phyloP scores from a whole-genome alignment of 2,329 filamentous ascomycete species.

The Magnaporthiopsis poae region DNA sequence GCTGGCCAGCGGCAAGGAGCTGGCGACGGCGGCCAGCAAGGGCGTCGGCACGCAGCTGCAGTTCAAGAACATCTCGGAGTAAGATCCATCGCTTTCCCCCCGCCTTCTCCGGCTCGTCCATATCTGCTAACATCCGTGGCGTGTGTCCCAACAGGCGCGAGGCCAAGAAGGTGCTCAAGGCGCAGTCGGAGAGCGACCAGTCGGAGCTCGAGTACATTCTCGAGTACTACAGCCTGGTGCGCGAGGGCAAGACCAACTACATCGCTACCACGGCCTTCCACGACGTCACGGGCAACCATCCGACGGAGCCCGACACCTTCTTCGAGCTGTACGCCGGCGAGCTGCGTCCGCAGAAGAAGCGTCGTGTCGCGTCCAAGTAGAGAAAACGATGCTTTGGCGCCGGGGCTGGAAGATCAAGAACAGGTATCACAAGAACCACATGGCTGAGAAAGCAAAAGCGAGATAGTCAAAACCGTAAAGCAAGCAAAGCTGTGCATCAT shows the following conservation, averaged over 20 bases:
- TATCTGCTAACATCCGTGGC: not conserved
- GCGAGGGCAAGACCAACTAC: conserved; percentile 45
- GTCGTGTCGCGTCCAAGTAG: not conserved
- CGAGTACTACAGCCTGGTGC: conserved; percentile 42
- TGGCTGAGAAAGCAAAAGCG: no score
- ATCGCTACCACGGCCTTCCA: conserved; percentile 40
- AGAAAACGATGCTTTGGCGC: no score
- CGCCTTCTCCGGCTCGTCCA: no score
- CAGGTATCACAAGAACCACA: no score
- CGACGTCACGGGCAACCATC: conserved; percentile 35
- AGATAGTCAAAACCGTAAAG: no score
- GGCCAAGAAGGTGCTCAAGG: conserved; percentile 24
- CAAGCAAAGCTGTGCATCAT: no score
- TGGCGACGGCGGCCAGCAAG: conserved; percentile 35
- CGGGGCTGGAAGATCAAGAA: no score
- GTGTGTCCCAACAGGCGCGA: conserved; percentile 22
- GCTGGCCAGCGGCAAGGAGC: conserved; percentile 35
- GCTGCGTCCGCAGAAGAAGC: conserved; percentile 27
- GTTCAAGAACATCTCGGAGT: conserved; percentile 37
- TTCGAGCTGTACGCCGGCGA: conserved; percentile 35
- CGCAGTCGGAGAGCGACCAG: conserved; percentile 25
- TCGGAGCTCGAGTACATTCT: conserved; percentile 38
- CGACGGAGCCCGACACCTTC: conserved; percentile 37
- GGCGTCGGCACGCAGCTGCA: conserved; percentile 32
- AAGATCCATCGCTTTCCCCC: conserved; percentile 3